Evolutionary conservation across 1,284 basidiomycete species (phyloP).

Genomic region (Ceratobasidium sp.): DNA sequence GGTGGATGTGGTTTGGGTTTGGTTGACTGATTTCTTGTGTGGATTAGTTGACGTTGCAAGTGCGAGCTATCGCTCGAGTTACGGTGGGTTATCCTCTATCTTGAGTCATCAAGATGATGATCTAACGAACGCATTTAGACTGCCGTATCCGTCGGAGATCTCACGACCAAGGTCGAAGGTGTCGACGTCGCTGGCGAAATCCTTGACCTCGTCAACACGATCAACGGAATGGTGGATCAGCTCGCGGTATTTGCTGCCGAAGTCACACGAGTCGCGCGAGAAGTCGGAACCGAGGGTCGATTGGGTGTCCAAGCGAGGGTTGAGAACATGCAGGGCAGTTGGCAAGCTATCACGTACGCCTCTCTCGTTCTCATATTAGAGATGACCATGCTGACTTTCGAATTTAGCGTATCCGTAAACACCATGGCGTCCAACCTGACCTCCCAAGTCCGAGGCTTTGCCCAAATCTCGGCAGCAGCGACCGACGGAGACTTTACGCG

Average conservation of each 20-base stretch:
- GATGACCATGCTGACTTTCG: slow-evolving; percentile 2
- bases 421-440: slow-evolving; percentile 97
- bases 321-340: slow-evolving; percentile 96
- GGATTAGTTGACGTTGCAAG: slow-evolving; percentile 88
- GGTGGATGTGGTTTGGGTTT: slow-evolving; percentile 24
- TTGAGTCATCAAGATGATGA: not conserved
- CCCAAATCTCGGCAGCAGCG: slow-evolving; percentile 97
- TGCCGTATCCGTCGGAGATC: slow-evolving; percentile 93
- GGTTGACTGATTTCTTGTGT: slow-evolving; percentile 25
- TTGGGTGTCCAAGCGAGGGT: slow-evolving; percentile 98
- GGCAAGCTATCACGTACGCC: slow-evolving; percentile 97
- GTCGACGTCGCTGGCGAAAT: slow-evolving; percentile 97
- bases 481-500: slow-evolving; percentile 99
- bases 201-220: slow-evolving; percentile 91
- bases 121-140: slow-evolving; percentile 65
- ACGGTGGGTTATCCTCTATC: slow-evolving; percentile 62
- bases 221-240: slow-evolving; percentile 97
- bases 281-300: slow-evolving; percentile 97
- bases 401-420: slow-evolving; percentile 79
- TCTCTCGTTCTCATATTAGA: slow-evolving; percentile 14
- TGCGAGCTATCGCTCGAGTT: slow-evolving; percentile 93
- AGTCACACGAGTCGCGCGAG: slow-evolving; percentile 94
- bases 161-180: slow-evolving; percentile 93
- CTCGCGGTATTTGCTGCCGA: slow-evolving; percentile 94
- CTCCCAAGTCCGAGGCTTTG: slow-evolving; percentile 98